A percentile compares a stretch with the other conserved stretches of the same genome.
Conservation (phyloP, 192 early-diverging fungal genomes). For the Backusella parvicylindrica region DNA sequence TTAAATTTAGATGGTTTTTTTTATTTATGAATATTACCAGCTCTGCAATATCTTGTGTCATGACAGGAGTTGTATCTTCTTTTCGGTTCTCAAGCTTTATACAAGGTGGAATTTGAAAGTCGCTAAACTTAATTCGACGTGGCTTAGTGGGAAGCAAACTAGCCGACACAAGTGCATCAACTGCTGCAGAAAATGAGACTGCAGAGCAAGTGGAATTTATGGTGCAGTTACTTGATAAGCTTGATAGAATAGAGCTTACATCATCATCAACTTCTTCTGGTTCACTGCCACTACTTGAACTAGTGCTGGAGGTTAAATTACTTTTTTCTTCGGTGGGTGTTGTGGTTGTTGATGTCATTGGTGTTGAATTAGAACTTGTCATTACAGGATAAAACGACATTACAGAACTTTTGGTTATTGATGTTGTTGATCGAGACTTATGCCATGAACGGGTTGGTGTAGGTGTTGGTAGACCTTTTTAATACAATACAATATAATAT, state of each 20-base stretch:
- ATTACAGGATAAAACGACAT: constrained; percentile 4
- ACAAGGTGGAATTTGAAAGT: constrained; percentile 27
- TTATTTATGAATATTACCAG: constrained; percentile 31
- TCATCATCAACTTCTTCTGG: neutral
- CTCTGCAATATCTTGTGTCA: constrained; percentile 41
- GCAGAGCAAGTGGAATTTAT: constrained; percentile 2
- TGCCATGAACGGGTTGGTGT: constrained; percentile 4
- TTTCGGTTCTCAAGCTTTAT: constrained; percentile 38
- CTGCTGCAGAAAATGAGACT: constrained; percentile 11
- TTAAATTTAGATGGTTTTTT: neutral
- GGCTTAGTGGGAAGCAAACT: constrained; percentile 13
- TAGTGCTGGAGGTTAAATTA: neutral
- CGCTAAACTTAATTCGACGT: neutral
- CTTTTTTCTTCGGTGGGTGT: neutral
- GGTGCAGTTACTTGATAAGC: neutral
- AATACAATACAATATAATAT: neutral
- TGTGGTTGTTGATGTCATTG: neutral
- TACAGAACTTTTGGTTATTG: constrained; percentile 22
- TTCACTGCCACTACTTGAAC: neutral
- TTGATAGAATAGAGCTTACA: neutral
- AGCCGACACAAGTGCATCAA: constrained; percentile 21
- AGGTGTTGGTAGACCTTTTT: constrained; percentile 4
- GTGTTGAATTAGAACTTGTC: neutral
- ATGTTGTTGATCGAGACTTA: constrained; percentile 20
- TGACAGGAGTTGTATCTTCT: constrained; percentile 42